Base-by-base conservation (phyloP, 106 monocot species). In the Dendrobium catenatum region DNA sequence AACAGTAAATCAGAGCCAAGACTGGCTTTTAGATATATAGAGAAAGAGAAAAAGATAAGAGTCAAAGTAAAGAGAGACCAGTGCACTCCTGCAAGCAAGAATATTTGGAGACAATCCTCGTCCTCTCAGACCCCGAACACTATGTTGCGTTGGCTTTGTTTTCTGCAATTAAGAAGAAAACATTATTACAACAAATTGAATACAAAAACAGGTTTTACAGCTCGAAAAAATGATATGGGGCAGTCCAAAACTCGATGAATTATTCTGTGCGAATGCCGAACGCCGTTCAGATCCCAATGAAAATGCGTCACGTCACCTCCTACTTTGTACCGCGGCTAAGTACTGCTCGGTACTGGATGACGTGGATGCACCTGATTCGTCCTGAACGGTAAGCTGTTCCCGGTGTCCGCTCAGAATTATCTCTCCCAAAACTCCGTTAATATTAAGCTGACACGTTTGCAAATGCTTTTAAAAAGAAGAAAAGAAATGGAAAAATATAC, bases 91-190 rank as follows among this genome's bases (percentile, higher is more conserved):
- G 55, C 92, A 93, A 81, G 86, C 92, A 51, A 93, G 79, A 81
- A 93, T 90, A 81, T 90, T 85, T 79, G 92, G 92, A 73, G 85
- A 90, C 78, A 93, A 80, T 83, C 92, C 92, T 42, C 86, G 86
- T 46, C 82, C 90, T 85, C 92, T 85, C 29, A 90, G 81, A 31
- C 81, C 84, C 40, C 87, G 80, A 49, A 93, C 88, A 83, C 92
- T 93, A 79, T 93, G 92, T 40, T 93, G 92, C 4, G 92, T 93
- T 73, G 92, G 92, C 72, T 93, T 93, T 64, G 92, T 90, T 89
- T 93, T 93, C 92, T 93, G 67, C 77, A 84, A 68, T 76, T 49
- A 9, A 76, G 5, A 48, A 27, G 26, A 26, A 49, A 24, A 48
- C 5, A 31, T 42, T 43, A 43, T 19, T 19, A 18, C 73, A 73